Evolutionary conservation across 2,329 filamentous ascomycete species (phyloP), one percentile per base, ranked within the genome.

Genomic region (Metarhizium rileyi): DNA sequence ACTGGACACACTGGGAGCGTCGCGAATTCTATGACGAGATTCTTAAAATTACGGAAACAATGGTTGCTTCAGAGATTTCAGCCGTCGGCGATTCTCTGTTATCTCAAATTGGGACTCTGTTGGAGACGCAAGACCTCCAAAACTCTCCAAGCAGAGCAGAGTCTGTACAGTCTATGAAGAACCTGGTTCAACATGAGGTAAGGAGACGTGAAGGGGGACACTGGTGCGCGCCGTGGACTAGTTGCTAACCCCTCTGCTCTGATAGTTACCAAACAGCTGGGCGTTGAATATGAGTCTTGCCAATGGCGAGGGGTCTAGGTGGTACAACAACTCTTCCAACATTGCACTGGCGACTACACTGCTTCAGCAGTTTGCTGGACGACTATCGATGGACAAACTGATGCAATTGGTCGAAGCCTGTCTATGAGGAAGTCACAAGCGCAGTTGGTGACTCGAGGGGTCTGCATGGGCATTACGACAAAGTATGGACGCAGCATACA

Each of bases 11-110:
- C 3, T 60, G 56, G 62, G 57, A 59, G 50, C 53, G 59, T 14
- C 51, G 52, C 7, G 60, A 56, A 1, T 61, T 63, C 41, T 53
- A 59, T 6, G 58, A 62, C 4, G 59, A 63, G 43, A 55, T 62
- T n/a, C 50, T 63, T 18, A 57, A 57, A 30, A 56, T 56, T 2
- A 56, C 56, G 27, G 55, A 59, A 40, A 26, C 52, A 0, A 57
- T 59, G 51, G 44, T 61, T 18, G 38, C 40, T 5, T 51, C 53
- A 1, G 59, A 62, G 30, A 33, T 53, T 1, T 44, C 50, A 1
- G 18, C 33, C 16, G 49, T 38, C 4, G 50, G 47, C 1, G 10
- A 20, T 26, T 33, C 36, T 2, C 36, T 60, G 12, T 25, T 55
- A 28, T 46, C 55, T n/a, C 53, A 54, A 16, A 36, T 59, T 4